Percentiles rank a stretch among this genome's conserved stretches.
phyloP scores from a whole-genome alignment of 108 stramenopile genomes.

The Nannochloropsis oceanica region DNA sequence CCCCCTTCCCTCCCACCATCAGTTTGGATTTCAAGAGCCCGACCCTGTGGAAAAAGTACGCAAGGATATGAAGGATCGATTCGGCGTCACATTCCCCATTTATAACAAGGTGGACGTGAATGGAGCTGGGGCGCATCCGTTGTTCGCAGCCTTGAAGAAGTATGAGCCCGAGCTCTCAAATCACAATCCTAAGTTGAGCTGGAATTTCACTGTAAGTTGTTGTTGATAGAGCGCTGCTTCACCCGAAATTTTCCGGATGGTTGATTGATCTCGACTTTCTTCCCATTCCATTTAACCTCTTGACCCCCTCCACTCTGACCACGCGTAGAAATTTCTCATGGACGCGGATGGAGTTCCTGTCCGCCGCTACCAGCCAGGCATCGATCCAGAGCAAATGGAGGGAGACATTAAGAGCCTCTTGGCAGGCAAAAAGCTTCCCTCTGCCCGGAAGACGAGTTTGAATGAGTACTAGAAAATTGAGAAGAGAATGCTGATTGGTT shows the following conservation, averaged over 20 bases:
- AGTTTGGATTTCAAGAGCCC: neutral
- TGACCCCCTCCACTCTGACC: neutral
- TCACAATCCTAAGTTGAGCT: neutral
- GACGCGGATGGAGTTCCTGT: neutral
- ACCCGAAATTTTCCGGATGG: neutral
- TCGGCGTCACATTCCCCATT: neutral
- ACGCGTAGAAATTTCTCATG: neutral
- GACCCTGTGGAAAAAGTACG: neutral
- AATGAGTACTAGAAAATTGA: neutral
- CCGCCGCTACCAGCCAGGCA: neutral
- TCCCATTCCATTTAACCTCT: neutral
- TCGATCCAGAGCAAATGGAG: neutral
- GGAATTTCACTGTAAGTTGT: neutral
- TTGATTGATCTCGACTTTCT: neutral
- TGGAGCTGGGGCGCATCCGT: neutral
- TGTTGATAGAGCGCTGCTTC: neutral
- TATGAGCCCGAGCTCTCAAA: neutral
- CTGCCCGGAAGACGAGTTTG: neutral
- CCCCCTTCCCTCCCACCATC: neutral
- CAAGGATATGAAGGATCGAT: neutral
- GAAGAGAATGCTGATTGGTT: no score
- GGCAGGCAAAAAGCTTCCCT: neutral
- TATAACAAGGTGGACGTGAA: neutral
- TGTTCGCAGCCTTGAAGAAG: neutral
- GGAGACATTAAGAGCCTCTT: neutral